Evolutionary conservation across 306 rosid genomes (phyloP).

Genomic region (Citrullus mucosospermus): DNA sequence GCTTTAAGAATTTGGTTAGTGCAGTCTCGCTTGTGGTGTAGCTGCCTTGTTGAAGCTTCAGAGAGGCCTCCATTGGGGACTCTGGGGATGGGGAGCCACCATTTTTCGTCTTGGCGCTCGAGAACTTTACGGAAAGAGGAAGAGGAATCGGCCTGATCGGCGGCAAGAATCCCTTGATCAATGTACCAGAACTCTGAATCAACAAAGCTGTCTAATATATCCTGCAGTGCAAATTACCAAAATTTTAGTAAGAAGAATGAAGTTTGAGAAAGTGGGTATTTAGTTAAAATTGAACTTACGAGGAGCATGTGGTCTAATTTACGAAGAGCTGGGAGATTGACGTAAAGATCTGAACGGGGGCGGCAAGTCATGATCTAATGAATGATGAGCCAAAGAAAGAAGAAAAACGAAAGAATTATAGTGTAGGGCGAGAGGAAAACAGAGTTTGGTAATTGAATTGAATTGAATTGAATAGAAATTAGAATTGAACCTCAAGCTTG

Average conservation of each 20-base stretch:
- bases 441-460: no score
- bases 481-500: conserved; percentile 55
- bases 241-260: no score
- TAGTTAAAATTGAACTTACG: neutral
- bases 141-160: neutral
- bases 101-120: conserved; percentile 59
- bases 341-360: neutral
- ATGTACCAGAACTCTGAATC: conserved; percentile 53
- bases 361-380: conserved; percentile 5
- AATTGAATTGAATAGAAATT: no score
- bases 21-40: conserved; percentile 61
- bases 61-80: conserved; percentile 53
- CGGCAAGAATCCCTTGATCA: conserved; percentile 30
- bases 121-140: conserved; percentile 2
- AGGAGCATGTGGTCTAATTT: conserved; percentile 9
- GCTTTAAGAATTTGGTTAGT: conserved; percentile 86
- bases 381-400: neutral
- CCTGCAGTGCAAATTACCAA: conserved; percentile 18
- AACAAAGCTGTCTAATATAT: conserved; percentile 39
- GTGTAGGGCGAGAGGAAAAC: no score
- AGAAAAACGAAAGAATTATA: neutral
- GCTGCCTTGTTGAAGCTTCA: conserved; percentile 55
- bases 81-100: conserved; percentile 96
- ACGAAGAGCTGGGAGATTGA: conserved; percentile 5
- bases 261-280: no score